Conservation (phyloP, 768 basidiomycete species). For the Mycena polygramma region DNA sequence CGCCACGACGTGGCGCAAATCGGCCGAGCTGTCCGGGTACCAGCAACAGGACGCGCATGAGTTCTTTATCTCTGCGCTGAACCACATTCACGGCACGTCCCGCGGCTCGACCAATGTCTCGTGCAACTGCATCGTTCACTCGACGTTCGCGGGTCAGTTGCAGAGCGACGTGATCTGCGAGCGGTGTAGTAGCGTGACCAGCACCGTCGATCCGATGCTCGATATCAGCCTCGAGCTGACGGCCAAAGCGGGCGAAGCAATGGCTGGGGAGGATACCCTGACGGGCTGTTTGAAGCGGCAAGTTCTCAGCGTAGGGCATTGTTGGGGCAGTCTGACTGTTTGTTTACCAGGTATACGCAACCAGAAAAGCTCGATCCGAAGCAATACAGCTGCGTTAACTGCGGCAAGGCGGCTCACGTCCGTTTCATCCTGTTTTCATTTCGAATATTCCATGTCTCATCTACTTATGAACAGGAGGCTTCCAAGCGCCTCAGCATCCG, state of each 20-base stretch:
- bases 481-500: slow-evolving; percentile 89
- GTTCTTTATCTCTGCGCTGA: slow-evolving; percentile 85
- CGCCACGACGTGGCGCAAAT: slow-evolving; percentile 85
- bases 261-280: slow-evolving; percentile 72
- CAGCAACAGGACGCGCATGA: slow-evolving; percentile 96
- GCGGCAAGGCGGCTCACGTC: slow-evolving; percentile 77
- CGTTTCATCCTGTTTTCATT: slow-evolving; percentile 38
- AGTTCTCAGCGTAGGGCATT: background rate
- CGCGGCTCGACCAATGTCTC: slow-evolving; percentile 80
- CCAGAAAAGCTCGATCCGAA: slow-evolving; percentile 87
- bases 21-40: slow-evolving; percentile 88
- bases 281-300: slow-evolving; percentile 82
- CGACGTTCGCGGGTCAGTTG: slow-evolving; percentile 89
- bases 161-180: slow-evolving; percentile 94
- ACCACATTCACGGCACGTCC: slow-evolving; percentile 87
- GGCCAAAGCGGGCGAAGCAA: slow-evolving; percentile 61
- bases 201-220: slow-evolving; percentile 89
- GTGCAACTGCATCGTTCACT: slow-evolving; percentile 93
- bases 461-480: slow-evolving; percentile 65
- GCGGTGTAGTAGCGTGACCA: slow-evolving; percentile 82
- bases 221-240: slow-evolving; percentile 66
- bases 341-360: slow-evolving; percentile 76
- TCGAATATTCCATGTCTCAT: slow-evolving; percentile 9
- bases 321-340: background rate
- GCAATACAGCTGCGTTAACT: slow-evolving; percentile 88